A percentile compares a stretch with the other conserved stretches of the same genome.
phyloP scores from a whole-genome alignment of 306 rosid species.

The Sophora flavescens region DNA sequence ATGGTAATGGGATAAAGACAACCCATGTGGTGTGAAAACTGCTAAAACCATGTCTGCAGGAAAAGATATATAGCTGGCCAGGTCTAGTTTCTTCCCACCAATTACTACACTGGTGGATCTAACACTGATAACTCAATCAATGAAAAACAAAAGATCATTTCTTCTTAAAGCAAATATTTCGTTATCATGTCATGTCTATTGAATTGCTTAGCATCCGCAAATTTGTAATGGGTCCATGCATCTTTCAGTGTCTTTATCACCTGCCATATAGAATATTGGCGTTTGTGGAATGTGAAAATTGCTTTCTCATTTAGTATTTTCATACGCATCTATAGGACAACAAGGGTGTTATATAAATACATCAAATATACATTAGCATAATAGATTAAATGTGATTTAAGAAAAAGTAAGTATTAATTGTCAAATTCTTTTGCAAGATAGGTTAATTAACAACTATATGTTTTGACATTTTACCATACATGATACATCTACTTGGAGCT shows the following conservation, averaged over 20 bases:
- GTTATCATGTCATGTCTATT: slow-evolving; percentile 34
- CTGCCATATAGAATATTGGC: slow-evolving; percentile 3
- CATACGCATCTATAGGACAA: not conserved
- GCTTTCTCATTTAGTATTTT: slow-evolving; percentile 7
- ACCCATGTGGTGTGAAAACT: slow-evolving; percentile 42
- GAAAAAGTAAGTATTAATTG: too few species aligned
- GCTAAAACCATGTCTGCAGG: slow-evolving; percentile 27
- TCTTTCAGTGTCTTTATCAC: slow-evolving; percentile 31
- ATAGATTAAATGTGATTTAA: too few species aligned
- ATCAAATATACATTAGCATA: too few species aligned
- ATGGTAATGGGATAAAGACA: slow-evolving; percentile 38
- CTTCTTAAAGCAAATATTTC: slow-evolving; percentile 31
- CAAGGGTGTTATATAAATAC: not conserved
- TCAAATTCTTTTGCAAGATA: slow-evolving; percentile 12
- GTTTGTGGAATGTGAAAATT: slow-evolving; percentile 19
- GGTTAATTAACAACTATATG: not conserved
- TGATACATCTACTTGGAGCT: not conserved
- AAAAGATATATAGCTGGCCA: slow-evolving; percentile 30
- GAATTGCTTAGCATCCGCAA: slow-evolving; percentile 28
- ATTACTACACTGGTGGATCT: too few species aligned
- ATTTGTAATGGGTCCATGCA: slow-evolving; percentile 42
- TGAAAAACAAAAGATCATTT: slow-evolving; percentile 23
- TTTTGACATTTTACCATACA: not conserved
- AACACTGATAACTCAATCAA: slow-evolving; percentile 32
- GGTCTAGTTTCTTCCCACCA: slow-evolving; percentile 34